Conservation (phyloP, 2,329 filamentous ascomycete species). For the Thelonectria rubi region DNA sequence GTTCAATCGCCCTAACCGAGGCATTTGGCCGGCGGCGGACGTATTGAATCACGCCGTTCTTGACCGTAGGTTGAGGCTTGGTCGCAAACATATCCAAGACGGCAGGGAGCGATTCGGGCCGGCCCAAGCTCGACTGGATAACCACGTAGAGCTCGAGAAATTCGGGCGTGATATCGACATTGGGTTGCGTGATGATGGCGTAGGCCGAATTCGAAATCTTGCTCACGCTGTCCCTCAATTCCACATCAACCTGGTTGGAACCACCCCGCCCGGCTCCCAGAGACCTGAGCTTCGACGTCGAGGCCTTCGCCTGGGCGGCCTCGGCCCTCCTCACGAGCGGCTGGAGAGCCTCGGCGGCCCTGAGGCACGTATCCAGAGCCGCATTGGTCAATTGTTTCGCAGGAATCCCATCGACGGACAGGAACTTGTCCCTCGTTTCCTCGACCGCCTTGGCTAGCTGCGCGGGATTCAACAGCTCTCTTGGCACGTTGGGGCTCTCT, state of each 20-base stretch:
- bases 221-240: slow-evolving; percentile 57
- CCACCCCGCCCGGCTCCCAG: slow-evolving; percentile 50
- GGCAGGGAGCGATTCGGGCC: slow-evolving; percentile 79
- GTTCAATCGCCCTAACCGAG: slow-evolving; percentile 75
- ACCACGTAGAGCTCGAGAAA: slow-evolving; percentile 79
- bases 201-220: slow-evolving; percentile 70
- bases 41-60: slow-evolving; percentile 67
- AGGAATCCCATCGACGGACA: slow-evolving; percentile 56
- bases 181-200: slow-evolving; percentile 74
- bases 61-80: slow-evolving; percentile 76
- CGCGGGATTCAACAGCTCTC: slow-evolving; percentile 49
- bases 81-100: slow-evolving; percentile 84
- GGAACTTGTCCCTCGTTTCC: slow-evolving; percentile 54
- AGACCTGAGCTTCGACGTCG: slow-evolving; percentile 64
- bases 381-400: slow-evolving; percentile 53
- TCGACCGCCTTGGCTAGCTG: slow-evolving; percentile 54
- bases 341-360: slow-evolving; percentile 55
- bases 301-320: slow-evolving; percentile 51
- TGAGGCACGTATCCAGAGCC: slow-evolving; percentile 56
- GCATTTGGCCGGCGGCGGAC: slow-evolving; percentile 72
- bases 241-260: slow-evolving; percentile 43
- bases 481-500: slow-evolving; percentile 31
- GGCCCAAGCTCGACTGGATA: slow-evolving; percentile 77
- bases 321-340: slow-evolving; percentile 52
- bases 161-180: slow-evolving; percentile 80